Base-by-base conservation (phyloP, 106 monocot species). In the Amphibolis antarctica region DNA sequence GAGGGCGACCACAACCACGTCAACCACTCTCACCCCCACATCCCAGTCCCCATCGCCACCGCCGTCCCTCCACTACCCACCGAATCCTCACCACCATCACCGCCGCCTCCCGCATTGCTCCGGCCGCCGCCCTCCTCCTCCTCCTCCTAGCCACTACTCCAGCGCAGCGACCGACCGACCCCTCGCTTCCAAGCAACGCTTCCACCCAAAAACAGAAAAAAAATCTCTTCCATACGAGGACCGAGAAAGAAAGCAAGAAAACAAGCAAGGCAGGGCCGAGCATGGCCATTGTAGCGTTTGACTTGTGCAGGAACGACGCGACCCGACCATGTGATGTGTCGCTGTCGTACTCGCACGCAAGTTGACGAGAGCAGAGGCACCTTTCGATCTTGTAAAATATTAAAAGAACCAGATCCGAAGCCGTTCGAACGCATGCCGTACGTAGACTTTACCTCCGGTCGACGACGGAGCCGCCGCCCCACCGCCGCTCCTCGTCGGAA, bases 1-100 rank as follows among this genome's bases (percentile, higher is more conserved):
- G 69, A 69, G 44, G 59, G 49, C 3, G 60, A 69, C 19, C 69
- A 69, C 50, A 60, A 21, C 15, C 69, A 69, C 60, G 18, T 61
- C 21, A 55, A 12, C 49, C 49, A 24, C 25, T 1, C 14, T 29
- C 43, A 42, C 52, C 18, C 1, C 30, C 27, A 30, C 49, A 22
- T 5, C 42, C n/a, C 19, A 27, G 29, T 17, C 30, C 30, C 50
- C 65, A 47, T 24, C 63, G 13, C 63, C 15, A 24, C 26, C 15
- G 22, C 46, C 47, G 3, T 9, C 60, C 10, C 29, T 9, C 18
- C 60, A 23, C 13, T n/a, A 2, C 48, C n/a, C 48, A 12, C 10
- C 17, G 15, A 3, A 3, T 5, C 10, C 12, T 15, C 49, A 10
- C 17, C 49, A 15, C 49, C 49, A 49, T 15, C 49, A 17, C 2